A percentile compares a stretch with the other conserved stretches of the same genome.
Conservation (phyloP, 495 filamentous ascomycete genomes). For the Oidiodendron maius region DNA sequence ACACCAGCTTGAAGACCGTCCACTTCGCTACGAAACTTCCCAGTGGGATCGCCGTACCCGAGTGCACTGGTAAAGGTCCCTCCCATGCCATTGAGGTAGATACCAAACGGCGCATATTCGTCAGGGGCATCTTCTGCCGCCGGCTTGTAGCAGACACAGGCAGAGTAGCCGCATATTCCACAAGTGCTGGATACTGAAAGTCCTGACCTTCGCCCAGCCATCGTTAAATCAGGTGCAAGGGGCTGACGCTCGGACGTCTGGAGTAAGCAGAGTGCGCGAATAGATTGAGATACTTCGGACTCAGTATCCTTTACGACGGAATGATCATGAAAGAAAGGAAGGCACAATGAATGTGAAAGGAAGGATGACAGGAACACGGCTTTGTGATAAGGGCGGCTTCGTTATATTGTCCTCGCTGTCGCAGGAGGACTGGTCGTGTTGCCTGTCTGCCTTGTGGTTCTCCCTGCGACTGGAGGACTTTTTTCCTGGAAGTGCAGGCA, state of each 20-base stretch:
- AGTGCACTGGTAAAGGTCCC: neutral
- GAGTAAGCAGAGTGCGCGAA: too few species aligned
- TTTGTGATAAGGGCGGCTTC: too few species aligned
- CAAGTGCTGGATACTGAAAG: neutral
- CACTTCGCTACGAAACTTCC: neutral
- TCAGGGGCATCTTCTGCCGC: neutral
- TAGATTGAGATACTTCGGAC: too few species aligned
- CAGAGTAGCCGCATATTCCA: slow-evolving; percentile 3
- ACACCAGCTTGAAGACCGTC: neutral
- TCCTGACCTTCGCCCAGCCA: neutral
- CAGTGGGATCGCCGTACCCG: neutral
- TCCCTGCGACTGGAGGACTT: too few species aligned
- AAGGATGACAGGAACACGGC: too few species aligned
- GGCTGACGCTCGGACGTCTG: slow-evolving; percentile 2
- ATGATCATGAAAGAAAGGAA: too few species aligned
- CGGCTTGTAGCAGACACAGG: slow-evolving; percentile 2
- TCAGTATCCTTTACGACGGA: too few species aligned
- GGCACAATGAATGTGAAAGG: too few species aligned
- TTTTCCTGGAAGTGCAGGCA: too few species aligned
- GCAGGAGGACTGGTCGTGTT: too few species aligned
- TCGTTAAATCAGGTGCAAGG: neutral
- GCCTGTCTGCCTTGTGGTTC: too few species aligned
- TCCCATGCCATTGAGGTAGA: neutral
- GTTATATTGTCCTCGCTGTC: too few species aligned
- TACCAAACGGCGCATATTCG: neutral